A percentile compares a stretch with the other conserved stretches of the same genome.
Conservation (phyloP, 345 rosid species). For the Lepidium didymum region DNA sequence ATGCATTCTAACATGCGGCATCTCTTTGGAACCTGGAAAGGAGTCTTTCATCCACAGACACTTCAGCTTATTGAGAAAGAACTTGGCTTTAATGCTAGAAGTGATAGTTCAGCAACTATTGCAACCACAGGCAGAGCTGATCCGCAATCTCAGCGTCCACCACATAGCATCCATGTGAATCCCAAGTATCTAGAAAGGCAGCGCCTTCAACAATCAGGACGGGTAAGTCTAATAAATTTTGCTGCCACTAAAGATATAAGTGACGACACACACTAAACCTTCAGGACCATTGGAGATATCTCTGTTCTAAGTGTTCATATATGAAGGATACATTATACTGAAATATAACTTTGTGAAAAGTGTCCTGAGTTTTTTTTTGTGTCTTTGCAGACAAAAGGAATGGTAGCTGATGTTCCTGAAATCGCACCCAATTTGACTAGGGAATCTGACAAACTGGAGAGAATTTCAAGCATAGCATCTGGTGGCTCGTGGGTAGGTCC, state of each 20-base stretch:
- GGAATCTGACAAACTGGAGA: constrained; percentile 29
- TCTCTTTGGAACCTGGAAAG: constrained; percentile 99
- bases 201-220: constrained; percentile 78
- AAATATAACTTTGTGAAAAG: background rate
- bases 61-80: constrained; percentile 86
- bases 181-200: constrained; percentile 96
- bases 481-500: constrained; percentile 59
- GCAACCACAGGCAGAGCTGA: constrained; percentile 53
- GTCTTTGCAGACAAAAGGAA: constrained; percentile 24
- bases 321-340: background rate
- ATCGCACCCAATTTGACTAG: constrained; percentile 13
- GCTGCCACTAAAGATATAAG: background rate
- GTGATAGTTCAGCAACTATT: constrained; percentile 62
- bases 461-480: constrained; percentile 49
- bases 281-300: background rate
- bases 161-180: constrained; percentile 93
- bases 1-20: constrained; percentile 82
- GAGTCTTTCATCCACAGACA: constrained; percentile 73
- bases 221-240: constrained; percentile 41
- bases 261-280: background rate
- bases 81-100: constrained; percentile 65
- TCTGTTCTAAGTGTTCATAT: background rate
- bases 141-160: constrained; percentile 61
- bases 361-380: background rate
- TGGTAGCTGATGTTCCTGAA: constrained; percentile 23